These are phyloP conservation scores for Tephrocybe sp. DNA, from an alignment of 768 basidiomycete species.

Conservation along the genomic window DNA sequence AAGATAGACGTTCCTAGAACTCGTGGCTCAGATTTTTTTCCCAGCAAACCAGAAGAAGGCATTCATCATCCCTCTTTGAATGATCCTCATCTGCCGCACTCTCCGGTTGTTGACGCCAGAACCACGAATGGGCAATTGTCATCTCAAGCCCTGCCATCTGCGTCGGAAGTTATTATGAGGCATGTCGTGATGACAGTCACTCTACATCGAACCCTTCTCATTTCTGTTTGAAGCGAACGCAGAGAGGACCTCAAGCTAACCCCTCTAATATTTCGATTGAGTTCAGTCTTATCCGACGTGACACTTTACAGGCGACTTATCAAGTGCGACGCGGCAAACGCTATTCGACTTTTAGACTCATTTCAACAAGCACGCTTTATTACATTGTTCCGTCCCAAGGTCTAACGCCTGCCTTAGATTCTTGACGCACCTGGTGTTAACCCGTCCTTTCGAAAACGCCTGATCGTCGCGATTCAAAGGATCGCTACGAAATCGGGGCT, in stretches of 20 bases:
- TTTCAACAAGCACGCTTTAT: not conserved
- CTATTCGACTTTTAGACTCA: not conserved
- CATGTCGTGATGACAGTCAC: no score
- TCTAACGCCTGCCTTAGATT: not conserved
- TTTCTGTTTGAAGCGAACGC: not conserved
- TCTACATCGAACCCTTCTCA: not conserved
- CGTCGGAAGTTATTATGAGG: no score
- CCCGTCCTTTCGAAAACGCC: not conserved
- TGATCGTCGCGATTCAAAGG: conserved; percentile 7
- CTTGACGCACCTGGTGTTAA: not conserved
- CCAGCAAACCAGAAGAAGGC: no score
- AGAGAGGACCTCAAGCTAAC: not conserved
- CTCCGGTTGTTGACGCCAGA: no score
- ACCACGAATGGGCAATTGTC: no score
- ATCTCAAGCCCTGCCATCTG: no score
- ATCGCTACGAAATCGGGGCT: not conserved
- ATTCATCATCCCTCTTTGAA: no score
- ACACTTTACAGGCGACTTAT: not conserved
- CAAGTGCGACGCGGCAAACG: not conserved
- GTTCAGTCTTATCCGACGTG: not conserved
- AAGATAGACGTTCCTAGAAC: no score
- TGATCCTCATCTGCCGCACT: no score
- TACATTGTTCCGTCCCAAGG: not conserved
- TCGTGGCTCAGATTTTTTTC: no score
- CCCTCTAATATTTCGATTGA: not conserved